Percentiles rank a stretch among this genome's conserved stretches.
These are phyloP conservation scores for Microcyclospora tardicrescens DNA, from an alignment of 2,329 filamentous ascomycete species.

Conservation along the genomic window DNA sequence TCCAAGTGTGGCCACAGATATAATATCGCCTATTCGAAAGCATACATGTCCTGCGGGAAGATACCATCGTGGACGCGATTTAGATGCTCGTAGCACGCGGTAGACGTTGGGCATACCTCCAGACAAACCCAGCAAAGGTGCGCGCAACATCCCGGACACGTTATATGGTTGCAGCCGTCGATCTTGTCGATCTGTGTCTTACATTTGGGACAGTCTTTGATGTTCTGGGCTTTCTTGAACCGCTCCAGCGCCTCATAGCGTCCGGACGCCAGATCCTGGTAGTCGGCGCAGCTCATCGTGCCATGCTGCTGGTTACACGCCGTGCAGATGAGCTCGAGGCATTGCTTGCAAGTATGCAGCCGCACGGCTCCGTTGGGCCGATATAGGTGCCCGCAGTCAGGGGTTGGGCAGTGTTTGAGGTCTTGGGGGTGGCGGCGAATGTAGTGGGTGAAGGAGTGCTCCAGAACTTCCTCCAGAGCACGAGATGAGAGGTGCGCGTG, in stretches of 20 bases:
- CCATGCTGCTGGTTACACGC: slow-evolving; percentile 2
- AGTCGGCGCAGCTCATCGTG: slow-evolving; percentile 2
- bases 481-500: background rate
- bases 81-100: slow-evolving; percentile 3
- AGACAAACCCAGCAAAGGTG: slow-evolving; percentile 8
- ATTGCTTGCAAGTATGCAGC: slow-evolving; percentile 1
- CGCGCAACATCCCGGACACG: slow-evolving; percentile 3
- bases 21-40: too few relatives aligned
- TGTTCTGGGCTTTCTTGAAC: slow-evolving; percentile 1
- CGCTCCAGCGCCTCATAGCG: slow-evolving; percentile 3
- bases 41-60: too few relatives aligned
- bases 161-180: slow-evolving; percentile 5
- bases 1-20: too few relatives aligned
- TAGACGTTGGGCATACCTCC: background rate
- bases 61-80: slow-evolving; percentile 3
- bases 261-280: slow-evolving; percentile 1
- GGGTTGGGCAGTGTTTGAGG: slow-evolving; percentile 2
- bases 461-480: slow-evolving; percentile 1
- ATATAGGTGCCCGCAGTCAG: slow-evolving; percentile 4
- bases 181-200: slow-evolving; percentile 4
- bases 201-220: slow-evolving; percentile 4
- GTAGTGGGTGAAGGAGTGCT: slow-evolving; percentile 1
- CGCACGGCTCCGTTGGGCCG: background rate
- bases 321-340: slow-evolving; percentile 1
- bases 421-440: background rate